These are phyloP conservation scores for Penicillium simplicissimum DNA, from an alignment of 495 filamentous ascomycete genomes.

Conservation along the genomic window DNA sequence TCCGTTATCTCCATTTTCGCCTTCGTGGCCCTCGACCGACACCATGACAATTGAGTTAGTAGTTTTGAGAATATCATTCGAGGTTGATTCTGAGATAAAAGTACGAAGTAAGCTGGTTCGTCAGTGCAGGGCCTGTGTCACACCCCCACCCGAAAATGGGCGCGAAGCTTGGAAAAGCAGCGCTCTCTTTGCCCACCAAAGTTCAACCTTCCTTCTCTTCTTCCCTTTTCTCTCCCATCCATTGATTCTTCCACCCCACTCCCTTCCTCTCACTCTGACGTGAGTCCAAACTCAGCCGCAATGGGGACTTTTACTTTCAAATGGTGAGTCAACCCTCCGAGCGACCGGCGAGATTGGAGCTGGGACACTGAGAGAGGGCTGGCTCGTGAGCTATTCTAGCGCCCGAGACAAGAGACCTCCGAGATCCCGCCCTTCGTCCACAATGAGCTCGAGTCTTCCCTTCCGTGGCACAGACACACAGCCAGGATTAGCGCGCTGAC, in stretches of 20 bases:
- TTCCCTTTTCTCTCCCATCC: neutral
- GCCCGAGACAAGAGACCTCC: slow-evolving; percentile 5
- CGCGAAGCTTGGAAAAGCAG: slow-evolving; percentile 3
- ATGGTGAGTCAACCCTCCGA: slow-evolving; percentile 37
- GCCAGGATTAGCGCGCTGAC: slow-evolving; percentile 33
- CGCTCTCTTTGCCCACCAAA: neutral
- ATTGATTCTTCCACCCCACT: neutral
- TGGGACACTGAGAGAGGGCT: neutral
- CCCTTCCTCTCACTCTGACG: neutral
- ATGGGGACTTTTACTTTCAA: slow-evolving; percentile 48
- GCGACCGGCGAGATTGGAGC: neutral
- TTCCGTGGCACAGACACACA: slow-evolving; percentile 18
- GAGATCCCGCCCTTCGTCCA: neutral
- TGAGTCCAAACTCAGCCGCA: neutral
- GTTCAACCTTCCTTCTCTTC: neutral
- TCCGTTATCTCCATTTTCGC: neutral
- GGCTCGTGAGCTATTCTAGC: slow-evolving; percentile 11
- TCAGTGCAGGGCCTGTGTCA: slow-evolving; percentile 22
- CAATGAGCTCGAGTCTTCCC: slow-evolving; percentile 8
- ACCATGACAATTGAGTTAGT: neutral
- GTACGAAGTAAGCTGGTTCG: slow-evolving; percentile 2
- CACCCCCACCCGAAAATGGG: slow-evolving; percentile 16
- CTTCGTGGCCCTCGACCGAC: neutral
- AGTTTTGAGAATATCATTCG: neutral
- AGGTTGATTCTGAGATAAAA: slow-evolving; percentile 1